Evolutionary conservation across 257 asterid genomes (phyloP).

Genomic region (Jasminum sambac): DNA sequence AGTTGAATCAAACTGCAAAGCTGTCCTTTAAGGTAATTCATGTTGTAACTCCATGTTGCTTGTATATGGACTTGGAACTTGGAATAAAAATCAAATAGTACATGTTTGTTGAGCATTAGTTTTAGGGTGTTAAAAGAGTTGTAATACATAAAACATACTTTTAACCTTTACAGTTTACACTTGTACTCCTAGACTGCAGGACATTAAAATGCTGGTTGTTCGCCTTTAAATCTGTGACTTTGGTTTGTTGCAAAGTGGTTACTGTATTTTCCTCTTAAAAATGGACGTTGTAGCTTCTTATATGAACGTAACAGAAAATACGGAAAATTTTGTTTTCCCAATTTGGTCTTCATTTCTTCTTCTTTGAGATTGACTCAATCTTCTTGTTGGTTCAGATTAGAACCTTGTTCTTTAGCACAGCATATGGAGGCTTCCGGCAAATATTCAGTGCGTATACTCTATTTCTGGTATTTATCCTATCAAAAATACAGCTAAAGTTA

Average conservation of each 20-base stretch:
- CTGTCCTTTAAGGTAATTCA: not conserved
- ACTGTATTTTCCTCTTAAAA: not conserved
- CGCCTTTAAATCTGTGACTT: not conserved
- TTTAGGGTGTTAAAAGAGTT: too few species aligned
- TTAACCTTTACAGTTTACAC: too few species aligned
- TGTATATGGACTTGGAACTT: not conserved
- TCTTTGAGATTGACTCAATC: too few species aligned
- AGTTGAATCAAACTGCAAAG: slow-evolving; percentile 8
- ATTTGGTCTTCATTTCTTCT: not conserved
- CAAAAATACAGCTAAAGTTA: too few species aligned
- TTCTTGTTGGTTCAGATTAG: too few species aligned
- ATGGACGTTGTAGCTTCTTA: not conserved
- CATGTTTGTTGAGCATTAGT: too few species aligned
- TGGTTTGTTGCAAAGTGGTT: not conserved
- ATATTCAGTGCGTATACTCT: too few species aligned
- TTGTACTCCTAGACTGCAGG: not conserved
- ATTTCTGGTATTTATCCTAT: too few species aligned
- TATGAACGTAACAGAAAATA: not conserved
- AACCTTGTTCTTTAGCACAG: too few species aligned
- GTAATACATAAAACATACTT: too few species aligned
- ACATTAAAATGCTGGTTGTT: not conserved
- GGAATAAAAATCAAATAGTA: too few species aligned
- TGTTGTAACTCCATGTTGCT: not conserved
- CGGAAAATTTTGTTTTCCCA: not conserved
- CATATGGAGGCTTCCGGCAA: too few species aligned